A percentile compares a stretch with the other conserved stretches of the same genome.
Evolutionary conservation across 2,329 filamentous ascomycete species (phyloP).

Genomic region (Neurospora sp.): DNA sequence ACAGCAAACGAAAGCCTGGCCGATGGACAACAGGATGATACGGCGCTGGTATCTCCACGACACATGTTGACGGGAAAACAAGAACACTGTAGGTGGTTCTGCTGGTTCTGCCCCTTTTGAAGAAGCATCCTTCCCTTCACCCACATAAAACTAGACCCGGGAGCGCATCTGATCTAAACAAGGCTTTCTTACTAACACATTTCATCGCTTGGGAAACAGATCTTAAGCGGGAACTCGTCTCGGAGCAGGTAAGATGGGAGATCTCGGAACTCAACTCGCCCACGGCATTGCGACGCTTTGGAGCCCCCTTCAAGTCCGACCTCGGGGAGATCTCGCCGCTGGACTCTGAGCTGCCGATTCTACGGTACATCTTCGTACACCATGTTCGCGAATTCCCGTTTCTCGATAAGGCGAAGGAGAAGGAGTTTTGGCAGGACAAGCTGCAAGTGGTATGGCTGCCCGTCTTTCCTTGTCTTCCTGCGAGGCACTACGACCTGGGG

Average conservation of each 20-base stretch:
- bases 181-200: slow-evolving; percentile 7
- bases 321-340: slow-evolving; percentile 86
- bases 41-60: slow-evolving; percentile 27
- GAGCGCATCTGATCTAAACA: background rate
- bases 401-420: slow-evolving; percentile 89
- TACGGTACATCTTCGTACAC: slow-evolving; percentile 95
- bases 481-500: background rate
- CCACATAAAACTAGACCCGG: background rate
- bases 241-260: slow-evolving; percentile 80
- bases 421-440: slow-evolving; percentile 99
- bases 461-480: background rate
- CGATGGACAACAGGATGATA: slow-evolving; percentile 15
- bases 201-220: slow-evolving; percentile 41
- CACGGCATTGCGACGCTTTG: slow-evolving; percentile 88
- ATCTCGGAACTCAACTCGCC: slow-evolving; percentile 90
- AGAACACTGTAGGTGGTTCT: slow-evolving; percentile 69
- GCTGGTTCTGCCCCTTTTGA: background rate
- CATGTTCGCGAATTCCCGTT: slow-evolving; percentile 98
- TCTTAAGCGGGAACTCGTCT: slow-evolving; percentile 89
- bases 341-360: slow-evolving; percentile 85
- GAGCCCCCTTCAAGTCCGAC: slow-evolving; percentile 88
- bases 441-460: slow-evolving; percentile 67
- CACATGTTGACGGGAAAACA: slow-evolving; percentile 79
- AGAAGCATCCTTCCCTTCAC: background rate
- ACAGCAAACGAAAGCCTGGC: background rate